Percentiles rank a stretch among this genome's conserved stretches.
Conservation (phyloP, 208 protist genomes). For the Giardia muris region DNA sequence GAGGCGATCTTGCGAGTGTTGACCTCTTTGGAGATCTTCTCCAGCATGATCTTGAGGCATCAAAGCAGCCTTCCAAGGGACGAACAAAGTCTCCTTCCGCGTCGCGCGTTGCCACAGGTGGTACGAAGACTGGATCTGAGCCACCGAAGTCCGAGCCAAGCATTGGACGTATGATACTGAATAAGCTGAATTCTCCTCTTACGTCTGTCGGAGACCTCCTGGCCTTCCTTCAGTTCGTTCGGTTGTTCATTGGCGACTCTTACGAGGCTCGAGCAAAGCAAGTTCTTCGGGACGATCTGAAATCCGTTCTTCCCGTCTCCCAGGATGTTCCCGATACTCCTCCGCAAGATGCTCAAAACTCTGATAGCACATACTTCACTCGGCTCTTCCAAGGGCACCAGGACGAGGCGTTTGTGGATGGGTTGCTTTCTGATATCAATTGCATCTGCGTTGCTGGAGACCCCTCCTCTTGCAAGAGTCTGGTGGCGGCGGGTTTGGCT, state of each 20-base stretch:
- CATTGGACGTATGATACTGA: background rate
- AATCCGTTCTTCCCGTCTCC: background rate
- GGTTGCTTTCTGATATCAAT: background rate
- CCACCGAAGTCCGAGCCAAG: background rate
- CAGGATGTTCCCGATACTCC: background rate
- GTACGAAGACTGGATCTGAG: background rate
- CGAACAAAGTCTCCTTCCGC: background rate
- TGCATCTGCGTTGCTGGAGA: background rate
- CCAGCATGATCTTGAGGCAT: background rate
- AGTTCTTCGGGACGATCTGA: background rate
- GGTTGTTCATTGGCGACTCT: background rate
- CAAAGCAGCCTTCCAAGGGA: background rate
- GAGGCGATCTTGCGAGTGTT: background rate
- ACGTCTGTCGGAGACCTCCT: background rate
- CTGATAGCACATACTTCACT: background rate
- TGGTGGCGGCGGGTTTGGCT: background rate
- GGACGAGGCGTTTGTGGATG: background rate
- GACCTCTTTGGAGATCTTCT: background rate
- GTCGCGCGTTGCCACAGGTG: background rate
- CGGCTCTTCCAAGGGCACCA: background rate
- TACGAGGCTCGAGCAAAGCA: background rate
- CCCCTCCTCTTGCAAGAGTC: background rate
- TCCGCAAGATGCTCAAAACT: background rate
- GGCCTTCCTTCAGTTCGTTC: background rate
- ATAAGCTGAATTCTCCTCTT: background rate